These are phyloP conservation scores for Aurifilum marmelostoma DNA, from an alignment of 2,329 filamentous ascomycete genomes.

Conservation along the genomic window DNA sequence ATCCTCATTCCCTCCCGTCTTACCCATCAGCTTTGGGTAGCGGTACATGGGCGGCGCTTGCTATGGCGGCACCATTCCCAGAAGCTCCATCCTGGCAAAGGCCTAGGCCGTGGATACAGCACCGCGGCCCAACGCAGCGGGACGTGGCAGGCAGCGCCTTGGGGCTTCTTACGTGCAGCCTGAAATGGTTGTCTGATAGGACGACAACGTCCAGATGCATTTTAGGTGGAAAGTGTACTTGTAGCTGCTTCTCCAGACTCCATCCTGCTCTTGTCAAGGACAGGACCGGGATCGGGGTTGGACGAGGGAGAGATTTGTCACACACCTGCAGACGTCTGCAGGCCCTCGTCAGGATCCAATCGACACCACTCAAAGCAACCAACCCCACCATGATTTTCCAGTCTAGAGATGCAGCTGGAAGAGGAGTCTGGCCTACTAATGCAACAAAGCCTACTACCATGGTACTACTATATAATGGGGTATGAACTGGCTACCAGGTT, in stretches of 20 bases:
- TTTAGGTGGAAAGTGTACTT: too few relatives aligned
- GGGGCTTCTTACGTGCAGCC: background rate
- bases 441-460: too few relatives aligned
- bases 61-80: background rate
- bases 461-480: too few relatives aligned
- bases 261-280: too few relatives aligned
- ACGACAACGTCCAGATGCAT: background rate
- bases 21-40: background rate
- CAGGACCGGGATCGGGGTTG: too few relatives aligned
- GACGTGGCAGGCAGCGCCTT: background rate
- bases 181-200: background rate
- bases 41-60: background rate
- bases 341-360: background rate
- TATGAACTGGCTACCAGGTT: too few relatives aligned
- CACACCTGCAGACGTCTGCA: background rate
- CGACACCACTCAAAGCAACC: background rate
- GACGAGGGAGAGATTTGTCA: background rate
- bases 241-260: background rate
- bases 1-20: background rate
- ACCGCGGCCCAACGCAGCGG: background rate
- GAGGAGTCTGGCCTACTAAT: background rate
- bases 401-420: background rate
- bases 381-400: background rate
- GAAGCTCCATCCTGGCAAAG: background rate
- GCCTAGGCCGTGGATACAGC: background rate